Evolutionary conservation across 441 rosid genomes (phyloP), one percentile per base, ranked within the genome.

Genomic region (Gossypium davidsonii): DNA sequence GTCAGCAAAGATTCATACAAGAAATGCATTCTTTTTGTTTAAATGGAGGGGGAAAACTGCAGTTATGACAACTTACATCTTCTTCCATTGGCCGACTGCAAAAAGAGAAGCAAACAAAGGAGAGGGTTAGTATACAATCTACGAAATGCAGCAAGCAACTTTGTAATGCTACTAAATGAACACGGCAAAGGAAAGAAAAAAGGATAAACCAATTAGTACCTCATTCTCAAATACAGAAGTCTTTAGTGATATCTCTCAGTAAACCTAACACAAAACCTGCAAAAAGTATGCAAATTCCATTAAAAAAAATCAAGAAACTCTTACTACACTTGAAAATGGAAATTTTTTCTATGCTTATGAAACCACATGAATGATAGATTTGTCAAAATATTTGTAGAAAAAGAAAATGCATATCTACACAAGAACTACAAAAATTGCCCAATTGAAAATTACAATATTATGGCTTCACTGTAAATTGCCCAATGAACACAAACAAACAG

Each of bases 61-160:
- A 25, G 57, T 10, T 28, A 31, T 28, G 79, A 20, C 10, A 17
- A 6, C 89, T 85, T 77, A 85, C 95, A 75, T 88, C 95, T 57
- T 85, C 95, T 51, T 90, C 95, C 93, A 86, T 87, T 17, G 92
- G 84, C 68, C 83, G 86, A 71, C 95, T 90, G 77, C 31, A 78
- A 66, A 58, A 18, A 1, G 12, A 12, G 21, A 61, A 25, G 56
- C 67, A 63, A 42, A 39, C 26, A 25, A 73, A 46, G 39, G 51
- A 55, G 5, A 21, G 17, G 1, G 9, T 57, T 21, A 56, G 28
- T 9, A 56, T 9, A 9, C 0, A 56, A 56, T 56, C 21, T 55
- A 63, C 2, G 12, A 69, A 67, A 42, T 58, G 6, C 37, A 42
- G 9, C 37, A 57, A 58, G 10, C 31, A 25, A n/a, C 53, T 2